Evolutionary conservation across 2,329 filamentous ascomycete genomes (phyloP).

Genomic region (Xylaria sp.): DNA sequence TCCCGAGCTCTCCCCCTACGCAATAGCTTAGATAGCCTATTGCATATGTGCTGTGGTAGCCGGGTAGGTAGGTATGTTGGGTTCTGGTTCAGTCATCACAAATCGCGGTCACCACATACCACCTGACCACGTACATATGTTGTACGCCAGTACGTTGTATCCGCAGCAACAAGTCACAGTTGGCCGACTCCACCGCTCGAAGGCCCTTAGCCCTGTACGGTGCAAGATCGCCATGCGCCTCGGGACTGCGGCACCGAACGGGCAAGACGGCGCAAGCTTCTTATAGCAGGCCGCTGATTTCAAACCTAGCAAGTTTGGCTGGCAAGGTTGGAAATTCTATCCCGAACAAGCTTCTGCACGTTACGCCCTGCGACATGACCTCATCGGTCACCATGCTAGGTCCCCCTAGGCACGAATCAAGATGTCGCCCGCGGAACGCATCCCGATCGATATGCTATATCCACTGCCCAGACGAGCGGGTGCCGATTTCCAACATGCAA

Average conservation of each 20-base stretch:
- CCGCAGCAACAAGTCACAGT: constrained; percentile 4
- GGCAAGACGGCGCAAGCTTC: constrained; percentile 11
- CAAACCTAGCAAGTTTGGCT: constrained; percentile 3
- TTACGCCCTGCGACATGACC: constrained; percentile 15
- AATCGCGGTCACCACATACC: constrained; percentile 10
- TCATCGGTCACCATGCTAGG: constrained; percentile 13
- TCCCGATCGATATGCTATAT: not conserved
- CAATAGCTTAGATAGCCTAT: too few species aligned
- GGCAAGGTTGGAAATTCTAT: not conserved
- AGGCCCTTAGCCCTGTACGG: constrained; percentile 11
- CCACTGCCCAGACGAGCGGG: not conserved
- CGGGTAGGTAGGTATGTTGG: too few species aligned
- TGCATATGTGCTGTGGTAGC: not conserved
- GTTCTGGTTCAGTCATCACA: constrained; percentile 15
- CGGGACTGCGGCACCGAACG: constrained; percentile 1
- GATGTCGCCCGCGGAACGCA: constrained; percentile 7
- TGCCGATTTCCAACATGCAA: not conserved
- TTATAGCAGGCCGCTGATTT: not conserved
- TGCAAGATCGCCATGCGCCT: constrained; percentile 13
- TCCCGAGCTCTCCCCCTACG: not conserved
- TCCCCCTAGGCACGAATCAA: constrained; percentile 6
- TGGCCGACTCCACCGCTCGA: constrained; percentile 7
- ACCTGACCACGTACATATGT: too few species aligned
- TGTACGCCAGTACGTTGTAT: constrained; percentile 10
- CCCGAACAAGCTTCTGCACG: not conserved